These are phyloP conservation scores for Agapanthus africanus DNA, from an alignment of 106 monocot genomes.

Conservation along the genomic window DNA sequence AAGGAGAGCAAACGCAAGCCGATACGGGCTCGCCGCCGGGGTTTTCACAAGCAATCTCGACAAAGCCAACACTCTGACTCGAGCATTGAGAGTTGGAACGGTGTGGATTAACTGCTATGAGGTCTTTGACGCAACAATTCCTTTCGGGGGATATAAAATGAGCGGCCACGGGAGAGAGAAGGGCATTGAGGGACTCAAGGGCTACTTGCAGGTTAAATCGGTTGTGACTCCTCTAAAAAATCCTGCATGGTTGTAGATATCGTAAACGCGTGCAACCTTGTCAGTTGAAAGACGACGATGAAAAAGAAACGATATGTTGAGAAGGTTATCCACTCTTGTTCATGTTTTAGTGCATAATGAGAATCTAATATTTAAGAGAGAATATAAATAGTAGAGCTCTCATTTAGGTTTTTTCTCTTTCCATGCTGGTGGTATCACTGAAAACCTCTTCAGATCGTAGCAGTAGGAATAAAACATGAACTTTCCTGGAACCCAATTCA, in stretches of 20 bases:
- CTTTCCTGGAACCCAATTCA: conserved; percentile 27
- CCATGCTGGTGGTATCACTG: conserved; percentile 34
- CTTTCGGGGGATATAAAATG: conserved; percentile 96
- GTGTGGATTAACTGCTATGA: conserved; percentile 90
- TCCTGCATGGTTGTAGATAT: conserved; percentile 76
- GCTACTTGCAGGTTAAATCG: conserved; percentile 77
- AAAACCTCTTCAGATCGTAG: conserved; percentile 26
- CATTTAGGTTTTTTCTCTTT: neutral
- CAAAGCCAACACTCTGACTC: conserved; percentile 70
- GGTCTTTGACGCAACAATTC: conserved; percentile 79
- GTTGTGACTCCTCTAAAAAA: conserved; percentile 70
- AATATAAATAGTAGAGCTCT: no score
- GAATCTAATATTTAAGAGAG: no score
- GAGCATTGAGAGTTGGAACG: conserved; percentile 57
- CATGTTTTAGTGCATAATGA: no score
- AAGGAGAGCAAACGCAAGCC: conserved; percentile 46
- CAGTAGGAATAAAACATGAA: conserved; percentile 58
- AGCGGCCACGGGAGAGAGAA: conserved; percentile 88
- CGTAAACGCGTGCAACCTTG: no score
- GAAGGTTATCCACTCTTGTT: no score
- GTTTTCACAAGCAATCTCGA: conserved; percentile 75
- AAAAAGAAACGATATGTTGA: no score
- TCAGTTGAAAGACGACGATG: no score
- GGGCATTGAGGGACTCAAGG: conserved; percentile 80
- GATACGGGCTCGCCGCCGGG: conserved; percentile 77